Percentiles rank a stretch among this genome's conserved stretches.
These are phyloP conservation scores for Leucocoprinus sp. DNA, from an alignment of 768 basidiomycete genomes.

Conservation along the genomic window DNA sequence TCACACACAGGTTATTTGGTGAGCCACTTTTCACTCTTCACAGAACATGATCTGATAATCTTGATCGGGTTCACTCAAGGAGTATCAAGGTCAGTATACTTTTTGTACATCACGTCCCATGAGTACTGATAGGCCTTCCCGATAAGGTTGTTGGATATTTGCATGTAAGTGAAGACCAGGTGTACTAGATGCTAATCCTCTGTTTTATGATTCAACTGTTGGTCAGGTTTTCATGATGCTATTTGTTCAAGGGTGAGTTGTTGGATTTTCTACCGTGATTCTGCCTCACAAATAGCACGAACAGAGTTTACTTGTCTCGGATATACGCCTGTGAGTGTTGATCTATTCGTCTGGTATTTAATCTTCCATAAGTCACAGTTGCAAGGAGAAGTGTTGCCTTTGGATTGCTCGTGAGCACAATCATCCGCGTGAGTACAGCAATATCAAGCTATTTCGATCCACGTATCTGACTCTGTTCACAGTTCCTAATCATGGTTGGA, in stretches of 20 bases:
- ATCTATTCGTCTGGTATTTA: not conserved
- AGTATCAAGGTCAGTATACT: slow-evolving; percentile 8
- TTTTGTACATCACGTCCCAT: not conserved
- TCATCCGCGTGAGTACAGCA: not conserved
- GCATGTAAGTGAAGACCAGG: not conserved
- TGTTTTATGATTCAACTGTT: no score
- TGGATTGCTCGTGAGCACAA: not conserved
- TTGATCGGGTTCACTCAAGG: not conserved
- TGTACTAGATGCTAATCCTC: not conserved
- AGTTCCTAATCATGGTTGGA: not conserved
- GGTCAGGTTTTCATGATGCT: slow-evolving; percentile 10
- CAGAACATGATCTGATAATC: not conserved
- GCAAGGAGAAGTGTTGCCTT: not conserved
- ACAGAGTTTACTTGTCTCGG: slow-evolving; percentile 6
- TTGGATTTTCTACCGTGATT: not conserved
- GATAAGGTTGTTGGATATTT: slow-evolving; percentile 7
- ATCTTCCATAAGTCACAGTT: not conserved
- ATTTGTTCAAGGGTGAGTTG: slow-evolving; percentile 8
- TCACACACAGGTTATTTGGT: slow-evolving; percentile 6
- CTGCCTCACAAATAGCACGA: not conserved
- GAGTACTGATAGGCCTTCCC: not conserved
- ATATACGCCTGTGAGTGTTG: slow-evolving; percentile 9
- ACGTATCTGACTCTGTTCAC: no score
- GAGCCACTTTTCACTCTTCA: not conserved
- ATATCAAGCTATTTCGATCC: no score